phyloP scores from a whole-genome alignment of 1,139 yeast genomes.

The Saccharomyces pastorianus region DNA sequence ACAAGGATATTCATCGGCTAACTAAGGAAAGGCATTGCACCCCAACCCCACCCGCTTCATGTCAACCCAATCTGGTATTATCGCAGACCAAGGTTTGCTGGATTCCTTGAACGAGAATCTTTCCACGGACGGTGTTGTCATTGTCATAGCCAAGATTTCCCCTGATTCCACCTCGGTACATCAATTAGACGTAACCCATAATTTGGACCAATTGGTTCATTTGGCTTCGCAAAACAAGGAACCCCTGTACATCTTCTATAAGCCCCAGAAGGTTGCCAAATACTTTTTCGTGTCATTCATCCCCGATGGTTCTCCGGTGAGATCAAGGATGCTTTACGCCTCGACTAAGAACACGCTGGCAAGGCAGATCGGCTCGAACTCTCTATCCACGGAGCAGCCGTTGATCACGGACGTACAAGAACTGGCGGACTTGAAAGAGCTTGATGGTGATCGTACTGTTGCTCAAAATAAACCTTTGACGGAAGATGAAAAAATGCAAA shows the following conservation, averaged over 20 bases:
- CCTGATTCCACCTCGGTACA: constrained; percentile 36
- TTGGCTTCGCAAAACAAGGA: constrained; percentile 31
- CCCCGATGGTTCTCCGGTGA: constrained; percentile 78
- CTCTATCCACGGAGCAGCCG: constrained; percentile 42
- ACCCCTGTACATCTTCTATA: constrained; percentile 55
- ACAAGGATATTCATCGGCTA: no score
- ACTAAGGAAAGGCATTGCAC: not conserved
- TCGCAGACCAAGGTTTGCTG: constrained; percentile 41
- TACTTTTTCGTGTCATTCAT: constrained; percentile 69
- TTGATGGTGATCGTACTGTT: constrained; percentile 17
- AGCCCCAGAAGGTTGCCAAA: constrained; percentile 30
- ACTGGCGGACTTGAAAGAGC: constrained; percentile 29
- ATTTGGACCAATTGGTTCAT: constrained; percentile 32
- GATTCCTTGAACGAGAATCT: constrained; percentile 15
- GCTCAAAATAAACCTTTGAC: constrained; percentile 41
- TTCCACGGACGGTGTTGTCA: constrained; percentile 25
- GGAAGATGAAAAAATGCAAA: constrained; percentile 44
- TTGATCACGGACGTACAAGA: constrained; percentile 60
- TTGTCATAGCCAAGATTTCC: constrained; percentile 36
- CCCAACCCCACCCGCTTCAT: constrained; percentile 30
- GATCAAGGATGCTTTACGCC: constrained; percentile 89
- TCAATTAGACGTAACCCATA: constrained; percentile 31
- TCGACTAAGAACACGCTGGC: constrained; percentile 73
- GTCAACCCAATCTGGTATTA: constrained; percentile 70
- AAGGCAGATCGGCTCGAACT: constrained; percentile 62